Conservation (phyloP, 2,329 filamentous ascomycete genomes). For the Aspergillus floridensis region DNA sequence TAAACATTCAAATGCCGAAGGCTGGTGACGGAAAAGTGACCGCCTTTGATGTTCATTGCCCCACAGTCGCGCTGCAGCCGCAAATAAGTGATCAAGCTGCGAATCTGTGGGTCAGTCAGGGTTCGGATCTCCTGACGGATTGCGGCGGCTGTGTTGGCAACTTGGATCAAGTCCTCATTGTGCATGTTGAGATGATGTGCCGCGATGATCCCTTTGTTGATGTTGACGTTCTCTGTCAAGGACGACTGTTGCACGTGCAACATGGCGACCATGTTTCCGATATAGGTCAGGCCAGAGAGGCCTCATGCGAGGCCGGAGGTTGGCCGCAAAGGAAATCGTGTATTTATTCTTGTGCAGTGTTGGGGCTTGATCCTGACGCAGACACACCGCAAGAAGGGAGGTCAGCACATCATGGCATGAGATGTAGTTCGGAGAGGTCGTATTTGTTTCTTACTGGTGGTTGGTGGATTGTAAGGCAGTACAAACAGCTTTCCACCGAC, state of each 20-base stretch:
- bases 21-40: neutral
- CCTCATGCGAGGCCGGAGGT: neutral
- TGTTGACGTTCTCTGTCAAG: neutral
- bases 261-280: neutral
- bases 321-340: neutral
- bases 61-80: neutral
- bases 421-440: neutral
- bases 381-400: neutral
- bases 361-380: neutral
- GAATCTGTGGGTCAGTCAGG: neutral
- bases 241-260: neutral
- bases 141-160: neutral
- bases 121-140: neutral
- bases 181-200: neutral
- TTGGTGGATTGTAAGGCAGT: neutral
- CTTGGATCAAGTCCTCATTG: neutral
- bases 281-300: neutral
- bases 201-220: neutral
- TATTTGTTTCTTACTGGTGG: neutral
- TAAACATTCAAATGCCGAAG: conserved; percentile 2
- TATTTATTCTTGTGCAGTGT: neutral
- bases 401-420: conserved; percentile 1
- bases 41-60: neutral
- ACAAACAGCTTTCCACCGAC: neutral
- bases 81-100: neutral